Conservation (phyloP, 306 rosid genomes). For the Nissolia schottii region DNA sequence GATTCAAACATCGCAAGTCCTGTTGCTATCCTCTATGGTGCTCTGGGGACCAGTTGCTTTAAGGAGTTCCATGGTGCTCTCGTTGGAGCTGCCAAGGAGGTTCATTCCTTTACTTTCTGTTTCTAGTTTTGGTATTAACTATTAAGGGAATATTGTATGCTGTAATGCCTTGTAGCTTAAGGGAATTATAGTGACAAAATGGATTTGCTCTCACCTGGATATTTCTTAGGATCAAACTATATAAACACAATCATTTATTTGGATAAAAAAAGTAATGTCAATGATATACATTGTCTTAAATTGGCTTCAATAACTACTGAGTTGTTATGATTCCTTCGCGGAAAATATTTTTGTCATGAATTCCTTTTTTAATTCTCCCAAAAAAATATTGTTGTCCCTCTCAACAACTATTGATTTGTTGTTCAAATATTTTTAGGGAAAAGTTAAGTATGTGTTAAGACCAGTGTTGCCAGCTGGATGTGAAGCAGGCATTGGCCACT, state of each 20-base stretch:
- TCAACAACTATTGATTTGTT: conserved; percentile 19
- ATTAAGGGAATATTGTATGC: not conserved
- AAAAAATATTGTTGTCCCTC: not conserved
- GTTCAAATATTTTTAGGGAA: conserved; percentile 51
- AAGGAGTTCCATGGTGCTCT: conserved; percentile 72
- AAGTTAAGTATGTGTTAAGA: conserved; percentile 74
- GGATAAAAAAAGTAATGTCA: not conserved
- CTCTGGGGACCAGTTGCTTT: conserved; percentile 85
- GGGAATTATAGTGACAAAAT: not conserved
- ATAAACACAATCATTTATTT: not conserved
- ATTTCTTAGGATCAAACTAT: not conserved
- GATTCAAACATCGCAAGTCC: conserved; percentile 65
- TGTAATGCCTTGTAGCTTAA: not conserved
- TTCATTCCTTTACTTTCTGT: conserved; percentile 20
- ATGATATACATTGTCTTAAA: not conserved
- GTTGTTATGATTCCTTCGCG: not conserved
- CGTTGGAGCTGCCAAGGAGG: conserved; percentile 79
- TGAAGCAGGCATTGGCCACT: conserved; percentile 52
- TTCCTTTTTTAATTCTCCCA: not conserved
- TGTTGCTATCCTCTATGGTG: conserved; percentile 84
- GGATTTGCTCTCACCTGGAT: not conserved
- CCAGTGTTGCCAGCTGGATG: conserved; percentile 83
- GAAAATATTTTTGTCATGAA: not conserved
- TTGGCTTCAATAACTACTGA: not conserved
- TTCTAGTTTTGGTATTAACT: not conserved